A percentile compares a stretch with the other conserved stretches of the same genome.
These are phyloP conservation scores for Patellaria atrata DNA, from an alignment of 495 filamentous ascomycete species.

Conservation along the genomic window DNA sequence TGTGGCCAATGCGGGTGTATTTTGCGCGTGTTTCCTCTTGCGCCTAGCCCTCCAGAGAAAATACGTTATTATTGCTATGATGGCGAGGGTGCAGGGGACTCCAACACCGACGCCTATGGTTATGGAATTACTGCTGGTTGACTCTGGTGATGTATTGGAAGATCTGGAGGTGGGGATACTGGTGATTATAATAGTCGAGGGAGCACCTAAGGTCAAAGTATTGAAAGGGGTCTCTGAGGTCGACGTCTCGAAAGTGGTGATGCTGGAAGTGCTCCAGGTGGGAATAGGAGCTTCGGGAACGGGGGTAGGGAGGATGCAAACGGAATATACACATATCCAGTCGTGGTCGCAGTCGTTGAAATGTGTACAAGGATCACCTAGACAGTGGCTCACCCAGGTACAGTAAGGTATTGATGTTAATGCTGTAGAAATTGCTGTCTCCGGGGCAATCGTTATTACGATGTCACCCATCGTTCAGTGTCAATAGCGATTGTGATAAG, in stretches of 20 bases:
- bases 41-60: constrained; percentile 1
- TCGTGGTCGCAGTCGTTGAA: constrained; percentile 18
- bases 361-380: constrained; percentile 9
- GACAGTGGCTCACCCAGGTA: constrained; percentile 18
- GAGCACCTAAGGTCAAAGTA: not conserved
- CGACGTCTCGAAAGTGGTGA: not conserved
- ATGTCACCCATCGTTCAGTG: too few species aligned
- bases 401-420: too few species aligned
- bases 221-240: not conserved
- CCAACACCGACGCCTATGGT: constrained; percentile 3
- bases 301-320: too few species aligned
- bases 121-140: not conserved
- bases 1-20: not conserved
- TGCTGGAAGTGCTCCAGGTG: constrained; percentile 6
- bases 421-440: constrained; percentile 5
- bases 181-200: too few species aligned
- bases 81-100: not conserved
- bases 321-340: constrained; percentile 12
- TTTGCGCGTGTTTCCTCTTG: not conserved
- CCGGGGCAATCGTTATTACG: too few species aligned
- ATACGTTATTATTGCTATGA: constrained; percentile 1
- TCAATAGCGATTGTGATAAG: too few species aligned
- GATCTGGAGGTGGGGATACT: constrained; percentile 1
- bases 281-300: too few species aligned
- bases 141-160: not conserved